Conservation (phyloP, 139 green algal species). For the Desmodesmus armatus region DNA sequence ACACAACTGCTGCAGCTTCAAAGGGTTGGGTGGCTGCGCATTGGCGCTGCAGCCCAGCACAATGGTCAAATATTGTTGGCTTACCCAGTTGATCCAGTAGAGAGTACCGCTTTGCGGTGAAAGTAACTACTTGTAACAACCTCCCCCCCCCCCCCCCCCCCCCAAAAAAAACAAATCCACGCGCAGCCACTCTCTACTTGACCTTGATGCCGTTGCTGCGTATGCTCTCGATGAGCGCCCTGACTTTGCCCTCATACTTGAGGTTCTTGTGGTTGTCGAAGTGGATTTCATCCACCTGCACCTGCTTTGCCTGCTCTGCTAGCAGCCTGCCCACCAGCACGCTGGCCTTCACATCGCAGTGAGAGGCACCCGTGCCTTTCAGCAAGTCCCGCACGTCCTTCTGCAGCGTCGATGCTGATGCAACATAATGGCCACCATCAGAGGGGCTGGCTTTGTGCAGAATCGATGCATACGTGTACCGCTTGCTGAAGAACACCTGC, state of each 20-base stretch:
- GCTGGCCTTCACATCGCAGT: slow-evolving; percentile 22
- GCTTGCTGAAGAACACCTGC: slow-evolving; percentile 35
- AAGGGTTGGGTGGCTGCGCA: too few relatives aligned
- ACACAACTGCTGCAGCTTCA: too few relatives aligned
- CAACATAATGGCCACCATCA: slow-evolving; percentile 38
- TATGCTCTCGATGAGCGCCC: slow-evolving; percentile 21
- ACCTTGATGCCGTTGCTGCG: slow-evolving; percentile 1
- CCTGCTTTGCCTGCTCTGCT: slow-evolving; percentile 25
- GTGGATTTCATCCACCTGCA: slow-evolving; percentile 24
- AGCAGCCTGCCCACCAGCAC: slow-evolving; percentile 31
- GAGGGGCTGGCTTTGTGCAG: slow-evolving; percentile 40
- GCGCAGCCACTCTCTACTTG: neutral
- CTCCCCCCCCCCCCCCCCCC: too few relatives aligned
- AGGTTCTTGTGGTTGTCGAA: slow-evolving; percentile 35
- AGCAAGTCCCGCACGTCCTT: neutral
- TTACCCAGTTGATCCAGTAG: too few relatives aligned
- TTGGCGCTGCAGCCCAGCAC: neutral
- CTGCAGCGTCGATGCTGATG: slow-evolving; percentile 30
- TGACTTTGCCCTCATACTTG: slow-evolving; percentile 24
- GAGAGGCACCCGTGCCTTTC: neutral
- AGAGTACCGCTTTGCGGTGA: too few relatives aligned
- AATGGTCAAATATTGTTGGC: too few relatives aligned
- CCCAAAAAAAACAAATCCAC: too few relatives aligned
- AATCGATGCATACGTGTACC: slow-evolving; percentile 37
- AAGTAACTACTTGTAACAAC: too few relatives aligned